Evolutionary conservation across 2,329 filamentous ascomycete genomes (phyloP), one percentile per base, ranked within the genome.

Genomic region (Setomelanomma holmii): DNA sequence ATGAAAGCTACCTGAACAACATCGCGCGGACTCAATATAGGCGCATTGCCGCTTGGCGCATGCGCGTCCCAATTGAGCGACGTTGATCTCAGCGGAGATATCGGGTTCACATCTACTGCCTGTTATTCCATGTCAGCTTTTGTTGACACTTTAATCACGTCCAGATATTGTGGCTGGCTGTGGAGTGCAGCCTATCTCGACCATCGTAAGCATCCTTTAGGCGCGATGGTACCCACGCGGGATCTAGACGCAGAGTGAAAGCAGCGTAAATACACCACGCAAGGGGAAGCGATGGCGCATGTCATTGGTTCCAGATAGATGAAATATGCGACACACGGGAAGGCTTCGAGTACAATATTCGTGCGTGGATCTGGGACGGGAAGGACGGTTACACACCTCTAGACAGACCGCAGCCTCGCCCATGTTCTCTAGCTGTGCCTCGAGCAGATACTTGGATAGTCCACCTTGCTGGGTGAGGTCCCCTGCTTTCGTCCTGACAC

Each of bases 401-500:
- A 99, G 82, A 68, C 90, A 85, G 60, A 98, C 89, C 4, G 87
- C 80, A 39, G 88, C 87, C 71, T 97, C 93, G 40, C 91, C 91
- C 69, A 93, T 90, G 75, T 98, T 99, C 79, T 99, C 95, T 52
- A 99, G 76, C 78, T 99, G 95, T 21, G 93, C 95, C 75, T 99
- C 95, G 43, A 99, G 81, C 12, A 91, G 87, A 84, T 91, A 96
- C 49, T 75, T 74, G 38, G 76, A 64, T 38, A 75, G 63, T 33
- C 72, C 74, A 17, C 78, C 76, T 44, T 72, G 76, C 10, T 76
- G 64, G 36, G 81, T 69, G 49, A 91, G 69, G 45, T 86, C 82
- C 3, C 89, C 90, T 3, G 91, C 85, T 74, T 98, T 99, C 1
- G 93, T 97, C 58, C 93, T 83, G 53, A 99, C 93, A 58, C 93